Base-by-base conservation (phyloP, 2,329 filamentous ascomycete species). In the Exophiala alcalophila region DNA sequence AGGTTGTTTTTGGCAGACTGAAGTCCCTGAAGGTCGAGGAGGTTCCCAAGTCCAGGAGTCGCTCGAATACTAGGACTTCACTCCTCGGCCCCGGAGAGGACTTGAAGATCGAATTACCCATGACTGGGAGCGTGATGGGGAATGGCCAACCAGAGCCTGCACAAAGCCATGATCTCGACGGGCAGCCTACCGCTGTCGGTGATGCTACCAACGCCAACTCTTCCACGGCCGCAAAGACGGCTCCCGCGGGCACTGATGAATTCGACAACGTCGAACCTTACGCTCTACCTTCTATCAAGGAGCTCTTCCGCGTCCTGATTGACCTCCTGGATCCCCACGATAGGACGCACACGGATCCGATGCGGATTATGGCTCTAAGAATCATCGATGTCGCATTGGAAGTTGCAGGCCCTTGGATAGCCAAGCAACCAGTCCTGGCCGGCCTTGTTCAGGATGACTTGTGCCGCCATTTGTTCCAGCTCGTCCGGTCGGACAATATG, bases 331-430 rank as follows among this genome's bases (percentile, higher is more conserved):
- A 98, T 60, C 92, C 94, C 1, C 86, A 95, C 59, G 91, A 97
- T 64, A 83, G 81, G 38, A 86, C 91, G 56, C 87, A 96, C 63
- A 94, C 89, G 2, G 92, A 98, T 61, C 84, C 87, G 1, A 92
- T 97, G 84, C 81, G 91, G 56, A 88, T 98, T 27, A 98, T 98
- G 90, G 92, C 92, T 12, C 70, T 98, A 53, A 81, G 92, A 29
- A 97, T 98, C 52, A 92, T 98, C 41, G 92, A 98, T 63, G 92
- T 98, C 30, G 92, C 92, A 2, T 77, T 98, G 15, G 92, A 98
- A 66, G 91, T 98, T 44, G 89, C 92, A 2, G 92, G 92, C 0
- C 91, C 92, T 3, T 94, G 90, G 5, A 96, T 98, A 60, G 87
- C 90, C 34, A 85, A 86, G 51, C 92, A 98, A 62, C 90, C 91